Evolutionary conservation across 495 filamentous ascomycete species (phyloP).

Genomic region (Bathelium albidoporum): DNA sequence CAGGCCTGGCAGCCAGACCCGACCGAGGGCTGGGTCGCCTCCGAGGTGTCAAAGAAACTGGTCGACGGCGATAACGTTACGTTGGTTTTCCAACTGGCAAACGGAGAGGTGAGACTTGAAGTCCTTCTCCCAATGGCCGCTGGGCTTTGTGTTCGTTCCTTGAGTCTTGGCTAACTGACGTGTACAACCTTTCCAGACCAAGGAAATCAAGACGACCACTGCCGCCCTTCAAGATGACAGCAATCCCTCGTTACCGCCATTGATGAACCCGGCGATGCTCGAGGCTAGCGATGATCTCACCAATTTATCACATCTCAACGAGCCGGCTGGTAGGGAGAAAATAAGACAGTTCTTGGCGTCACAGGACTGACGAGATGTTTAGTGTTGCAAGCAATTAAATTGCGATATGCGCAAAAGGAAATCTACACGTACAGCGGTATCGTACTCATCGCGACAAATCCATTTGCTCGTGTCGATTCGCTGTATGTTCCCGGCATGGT

Average conservation of each 20-base stretch:
- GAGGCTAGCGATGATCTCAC: constrained; percentile 98
- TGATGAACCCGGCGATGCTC: constrained; percentile 98
- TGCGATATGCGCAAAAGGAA: constrained; percentile 97
- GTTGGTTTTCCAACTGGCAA: constrained; percentile 76
- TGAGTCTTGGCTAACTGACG: not conserved
- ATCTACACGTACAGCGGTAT: constrained; percentile 99
- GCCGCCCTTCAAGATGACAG: constrained; percentile 68
- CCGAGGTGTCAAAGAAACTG: constrained; percentile 82
- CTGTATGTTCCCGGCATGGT: constrained; percentile 99
- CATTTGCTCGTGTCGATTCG: constrained; percentile 94
- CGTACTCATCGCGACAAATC: constrained; percentile 96
- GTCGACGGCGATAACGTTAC: constrained; percentile 75
- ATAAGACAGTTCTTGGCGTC: not conserved
- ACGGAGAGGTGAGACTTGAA: constrained; percentile 68
- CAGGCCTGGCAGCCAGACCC: constrained; percentile 96
- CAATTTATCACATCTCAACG: constrained; percentile 94
- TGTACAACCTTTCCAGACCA: constrained; percentile 44
- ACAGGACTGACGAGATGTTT: constrained; percentile 19
- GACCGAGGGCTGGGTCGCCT: constrained; percentile 93
- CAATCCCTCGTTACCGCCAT: constrained; percentile 61
- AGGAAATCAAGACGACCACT: constrained; percentile 68
- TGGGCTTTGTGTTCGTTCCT: not conserved
- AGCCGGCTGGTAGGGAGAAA: constrained; percentile 70
- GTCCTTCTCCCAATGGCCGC: not conserved
- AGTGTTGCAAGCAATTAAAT: constrained; percentile 96